Percentiles rank a stretch among this genome's conserved stretches.
Evolutionary conservation across 1,284 basidiomycete species (phyloP).

Genomic region (Golubevia pallescens): DNA sequence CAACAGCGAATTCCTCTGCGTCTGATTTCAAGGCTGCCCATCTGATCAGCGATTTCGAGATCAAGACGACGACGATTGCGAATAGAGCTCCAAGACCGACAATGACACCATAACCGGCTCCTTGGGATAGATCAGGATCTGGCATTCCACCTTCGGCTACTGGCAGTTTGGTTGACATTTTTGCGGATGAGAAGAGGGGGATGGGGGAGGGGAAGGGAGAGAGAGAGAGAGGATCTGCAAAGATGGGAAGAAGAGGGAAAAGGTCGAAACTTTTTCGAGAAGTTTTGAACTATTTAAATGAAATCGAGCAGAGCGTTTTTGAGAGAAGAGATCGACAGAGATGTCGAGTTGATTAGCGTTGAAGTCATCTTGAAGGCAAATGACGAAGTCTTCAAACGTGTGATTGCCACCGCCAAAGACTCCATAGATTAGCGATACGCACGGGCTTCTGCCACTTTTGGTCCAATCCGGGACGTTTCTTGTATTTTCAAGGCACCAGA

Average conservation of each 20-base stretch:
- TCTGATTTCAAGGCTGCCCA: conserved; percentile 13
- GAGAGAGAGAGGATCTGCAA: not conserved
- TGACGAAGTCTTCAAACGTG: conserved; percentile 9
- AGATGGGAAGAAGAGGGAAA: not conserved
- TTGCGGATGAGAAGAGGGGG: not conserved
- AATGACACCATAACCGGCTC: conserved; percentile 57
- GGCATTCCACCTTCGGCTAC: not conserved
- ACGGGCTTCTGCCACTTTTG: no score
- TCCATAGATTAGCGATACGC: no score
- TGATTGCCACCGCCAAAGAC: no score
- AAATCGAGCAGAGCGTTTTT: conserved; percentile 1
- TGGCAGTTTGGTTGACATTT: no score
- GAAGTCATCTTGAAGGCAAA: conserved; percentile 5
- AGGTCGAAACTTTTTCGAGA: not conserved
- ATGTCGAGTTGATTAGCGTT: not conserved
- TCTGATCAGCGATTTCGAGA: conserved; percentile 17
- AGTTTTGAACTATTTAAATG: not conserved
- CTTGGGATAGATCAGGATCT: conserved; percentile 28
- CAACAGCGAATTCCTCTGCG: conserved; percentile 24
- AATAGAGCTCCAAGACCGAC: conserved; percentile 56
- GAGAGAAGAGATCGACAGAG: not conserved
- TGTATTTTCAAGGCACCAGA: no score
- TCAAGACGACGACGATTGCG: conserved; percentile 33
- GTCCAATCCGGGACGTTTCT: no score
- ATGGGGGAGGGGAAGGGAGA: not conserved